Evolutionary conservation across 2,329 filamentous ascomycete species (phyloP).

Genomic region (Ascochyta koolunga): DNA sequence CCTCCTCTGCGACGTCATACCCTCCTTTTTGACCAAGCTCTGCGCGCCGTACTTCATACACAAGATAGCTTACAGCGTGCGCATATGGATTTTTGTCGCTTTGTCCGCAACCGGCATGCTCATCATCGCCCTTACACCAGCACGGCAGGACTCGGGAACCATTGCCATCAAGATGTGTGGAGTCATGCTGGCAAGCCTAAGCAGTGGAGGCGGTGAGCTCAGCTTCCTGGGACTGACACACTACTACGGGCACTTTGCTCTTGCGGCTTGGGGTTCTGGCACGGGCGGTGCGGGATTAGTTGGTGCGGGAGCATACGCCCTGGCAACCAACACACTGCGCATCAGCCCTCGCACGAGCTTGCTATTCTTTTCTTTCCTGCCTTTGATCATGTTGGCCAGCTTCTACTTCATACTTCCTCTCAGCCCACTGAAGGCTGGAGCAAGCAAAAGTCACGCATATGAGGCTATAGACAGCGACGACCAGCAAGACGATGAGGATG

Average conservation of each 20-base stretch:
- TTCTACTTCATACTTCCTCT: slow-evolving; percentile 84
- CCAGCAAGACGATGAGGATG: slow-evolving; percentile 33
- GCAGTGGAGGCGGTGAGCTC: slow-evolving; percentile 85
- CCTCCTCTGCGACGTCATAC: slow-evolving; percentile 89
- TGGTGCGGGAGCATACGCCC: slow-evolving; percentile 79
- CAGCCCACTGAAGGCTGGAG: slow-evolving; percentile 63
- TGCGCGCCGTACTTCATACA: slow-evolving; percentile 94
- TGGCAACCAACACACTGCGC: slow-evolving; percentile 80
- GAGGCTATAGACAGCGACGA: slow-evolving; percentile 56
- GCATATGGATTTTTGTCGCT: slow-evolving; percentile 74
- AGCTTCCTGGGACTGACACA: slow-evolving; percentile 92
- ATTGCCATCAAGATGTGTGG: slow-evolving; percentile 80
- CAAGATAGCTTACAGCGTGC: slow-evolving; percentile 76
- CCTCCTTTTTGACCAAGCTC: slow-evolving; percentile 87
- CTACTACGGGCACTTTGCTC: slow-evolving; percentile 85
- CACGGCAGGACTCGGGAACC: slow-evolving; percentile 61
- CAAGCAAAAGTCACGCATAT: slow-evolving; percentile 58
- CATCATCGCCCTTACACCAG: slow-evolving; percentile 79
- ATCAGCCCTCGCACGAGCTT: slow-evolving; percentile 77
- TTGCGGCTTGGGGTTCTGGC: slow-evolving; percentile 91
- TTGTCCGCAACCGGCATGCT: slow-evolving; percentile 88
- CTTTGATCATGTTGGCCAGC: slow-evolving; percentile 79
- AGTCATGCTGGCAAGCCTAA: slow-evolving; percentile 82
- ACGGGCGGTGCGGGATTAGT: slow-evolving; percentile 88
- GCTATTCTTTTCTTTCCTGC: slow-evolving; percentile 78